Conservation (phyloP, 192 early-diverging fungal species). For the Rhizophagus sp. region DNA sequence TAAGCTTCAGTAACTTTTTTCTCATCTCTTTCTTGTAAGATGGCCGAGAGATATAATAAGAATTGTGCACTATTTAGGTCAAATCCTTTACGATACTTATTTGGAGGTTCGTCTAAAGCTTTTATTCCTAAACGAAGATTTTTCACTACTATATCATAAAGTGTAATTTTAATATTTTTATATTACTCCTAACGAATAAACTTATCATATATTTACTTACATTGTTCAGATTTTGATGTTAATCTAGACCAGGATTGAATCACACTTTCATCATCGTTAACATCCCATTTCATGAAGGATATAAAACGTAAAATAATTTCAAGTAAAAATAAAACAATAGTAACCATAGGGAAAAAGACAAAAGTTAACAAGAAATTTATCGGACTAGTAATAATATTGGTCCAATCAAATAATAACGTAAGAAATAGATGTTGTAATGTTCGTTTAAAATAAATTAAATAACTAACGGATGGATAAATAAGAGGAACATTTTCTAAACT, state of each 20-base stretch:
- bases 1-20: conserved; percentile 43
- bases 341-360: neutral
- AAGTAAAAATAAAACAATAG: neutral
- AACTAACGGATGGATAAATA: no score
- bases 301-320: neutral
- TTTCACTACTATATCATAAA: no score
- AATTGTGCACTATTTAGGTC: conserved; percentile 47
- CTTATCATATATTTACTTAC: no score
- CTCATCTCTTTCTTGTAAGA: conserved; percentile 52
- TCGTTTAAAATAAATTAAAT: no score
- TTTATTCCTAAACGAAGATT: neutral
- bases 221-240: neutral
- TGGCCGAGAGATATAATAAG: conserved; percentile 45
- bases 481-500: no score
- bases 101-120: neutral
- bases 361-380: neutral
- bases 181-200: no score
- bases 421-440: neutral
- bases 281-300: neutral
- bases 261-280: no score
- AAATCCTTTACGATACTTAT: conserved; percentile 17
- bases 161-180: no score
- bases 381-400: neutral
- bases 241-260: no score
- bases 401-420: neutral